A percentile compares a stretch with the other conserved stretches of the same genome.
Evolutionary conservation across 345 rosid genomes (phyloP).

Genomic region (Psidium guajava): DNA sequence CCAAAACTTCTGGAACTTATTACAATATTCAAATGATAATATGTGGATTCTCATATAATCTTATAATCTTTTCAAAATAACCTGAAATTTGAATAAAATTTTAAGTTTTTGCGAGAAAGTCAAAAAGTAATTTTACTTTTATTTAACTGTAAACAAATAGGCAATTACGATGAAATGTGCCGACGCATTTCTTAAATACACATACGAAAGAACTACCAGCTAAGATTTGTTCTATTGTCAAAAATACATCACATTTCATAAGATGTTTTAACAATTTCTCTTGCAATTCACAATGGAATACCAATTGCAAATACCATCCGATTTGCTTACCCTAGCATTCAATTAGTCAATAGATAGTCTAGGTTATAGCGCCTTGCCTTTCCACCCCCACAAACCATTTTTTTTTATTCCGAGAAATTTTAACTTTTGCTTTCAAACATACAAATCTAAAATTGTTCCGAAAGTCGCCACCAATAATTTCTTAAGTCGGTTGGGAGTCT

Average conservation of each 20-base stretch:
- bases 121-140: not conserved
- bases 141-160: not conserved
- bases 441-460: not conserved
- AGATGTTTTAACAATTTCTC: not conserved
- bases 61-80: not conserved
- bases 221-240: too few species aligned
- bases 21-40: not conserved
- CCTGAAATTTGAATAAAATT: not conserved
- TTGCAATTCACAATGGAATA: not conserved
- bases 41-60: not conserved
- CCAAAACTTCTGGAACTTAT: not conserved
- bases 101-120: not conserved
- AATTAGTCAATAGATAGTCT: not conserved
- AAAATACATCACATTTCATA: not conserved
- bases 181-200: not conserved
- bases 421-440: too few species aligned
- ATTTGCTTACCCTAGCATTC: not conserved
- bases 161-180: not conserved
- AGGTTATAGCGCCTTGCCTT: not conserved
- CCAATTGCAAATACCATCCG: not conserved
- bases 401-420: too few species aligned
- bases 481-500: not conserved
- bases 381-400: too few species aligned
- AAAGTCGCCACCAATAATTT: not conserved
- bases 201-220: too few species aligned